Base-by-base conservation (phyloP, 2,329 filamentous ascomycete genomes). In the Stromatinia cepivora region DNA sequence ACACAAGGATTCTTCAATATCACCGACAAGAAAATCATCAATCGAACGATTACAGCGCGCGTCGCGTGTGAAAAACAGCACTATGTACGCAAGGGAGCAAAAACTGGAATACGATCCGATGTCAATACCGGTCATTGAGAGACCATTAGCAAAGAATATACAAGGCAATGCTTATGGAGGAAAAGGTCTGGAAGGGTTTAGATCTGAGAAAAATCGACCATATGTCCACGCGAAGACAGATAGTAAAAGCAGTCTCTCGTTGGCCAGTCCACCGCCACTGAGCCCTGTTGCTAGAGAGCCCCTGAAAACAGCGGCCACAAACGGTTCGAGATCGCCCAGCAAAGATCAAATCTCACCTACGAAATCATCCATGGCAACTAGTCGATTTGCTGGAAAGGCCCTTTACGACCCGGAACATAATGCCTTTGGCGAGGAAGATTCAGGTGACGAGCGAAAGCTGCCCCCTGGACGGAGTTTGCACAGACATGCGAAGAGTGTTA, bases 11-110 rank as follows among this genome's bases (percentile, higher is more conserved):
- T 84, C 87, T 64, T 80, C 82, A 42, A 84, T 86, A 56, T 88
- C 91, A 15, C 89, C 92, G 31, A 90, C 88, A 70, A 91, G 92
- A 77, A 90, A 94, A 78, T 92, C 92, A 58, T 98, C 94, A 25
- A 94, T 99, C 74, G 95, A 99, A 85, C 94, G 94, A 77, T 86
- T 99, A 70, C 96, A 97, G 82, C 92, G 90, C 79, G 94, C 93
- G 45, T 97, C 94, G 68, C 91, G 95, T 71, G 95, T 99, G 77
- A 97, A 94, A 85, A 98, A 97, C 83, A 97, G 94, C 86, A 97
- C 90, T 82, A 97, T 98, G 85, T 92, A 97, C 79, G 93, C 93
- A 54, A 90, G 94, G 68, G 94, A 97, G 81, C 91, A 93, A 78
- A 94, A 94, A 81, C 88, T 93, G 79, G 92, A 96, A 82, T 97